These are phyloP conservation scores for Neophaeococcomyces aloes DNA, from an alignment of 2,329 filamentous ascomycete genomes.

Conservation along the genomic window DNA sequence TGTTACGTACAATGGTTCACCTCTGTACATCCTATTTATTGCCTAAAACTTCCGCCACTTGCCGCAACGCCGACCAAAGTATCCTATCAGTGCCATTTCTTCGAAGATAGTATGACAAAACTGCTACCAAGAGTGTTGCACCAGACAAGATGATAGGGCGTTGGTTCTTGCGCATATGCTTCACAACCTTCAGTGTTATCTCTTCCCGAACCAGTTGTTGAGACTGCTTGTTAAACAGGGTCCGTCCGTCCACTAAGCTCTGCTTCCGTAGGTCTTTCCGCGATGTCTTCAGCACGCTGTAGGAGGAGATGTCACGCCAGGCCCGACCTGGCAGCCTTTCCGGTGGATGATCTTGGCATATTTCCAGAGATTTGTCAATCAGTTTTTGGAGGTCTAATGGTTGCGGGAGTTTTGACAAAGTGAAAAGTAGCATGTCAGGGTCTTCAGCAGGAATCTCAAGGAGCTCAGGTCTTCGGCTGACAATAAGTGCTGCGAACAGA, in stretches of 20 bases:
- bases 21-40: not conserved
- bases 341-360: conserved; percentile 61
- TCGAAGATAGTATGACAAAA: conserved; percentile 58
- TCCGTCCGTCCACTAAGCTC: conserved; percentile 54
- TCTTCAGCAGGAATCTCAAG: conserved; percentile 72
- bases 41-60: not conserved
- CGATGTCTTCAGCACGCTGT: conserved; percentile 79
- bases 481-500: conserved; percentile 78
- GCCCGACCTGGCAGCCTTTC: conserved; percentile 51
- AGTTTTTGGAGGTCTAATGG: conserved; percentile 70
- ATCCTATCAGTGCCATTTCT: conserved; percentile 31
- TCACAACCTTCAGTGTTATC: conserved; percentile 40
- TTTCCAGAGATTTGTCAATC: conserved; percentile 52
- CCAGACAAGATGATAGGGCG: conserved; percentile 52
- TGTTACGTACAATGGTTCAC: too few relatives aligned
- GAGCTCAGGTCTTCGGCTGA: conserved; percentile 72
- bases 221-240: conserved; percentile 60
- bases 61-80: conserved; percentile 3
- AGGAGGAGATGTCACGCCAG: conserved; percentile 62
- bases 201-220: conserved; percentile 61
- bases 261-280: conserved; percentile 45
- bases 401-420: conserved; percentile 74
- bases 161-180: conserved; percentile 53
- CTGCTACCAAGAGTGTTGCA: conserved; percentile 55
- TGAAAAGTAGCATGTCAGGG: conserved; percentile 82